Evolutionary conservation across 306 rosid genomes (phyloP), one percentile per base, ranked within the genome.

Genomic region (Lathyrus aphaca): DNA sequence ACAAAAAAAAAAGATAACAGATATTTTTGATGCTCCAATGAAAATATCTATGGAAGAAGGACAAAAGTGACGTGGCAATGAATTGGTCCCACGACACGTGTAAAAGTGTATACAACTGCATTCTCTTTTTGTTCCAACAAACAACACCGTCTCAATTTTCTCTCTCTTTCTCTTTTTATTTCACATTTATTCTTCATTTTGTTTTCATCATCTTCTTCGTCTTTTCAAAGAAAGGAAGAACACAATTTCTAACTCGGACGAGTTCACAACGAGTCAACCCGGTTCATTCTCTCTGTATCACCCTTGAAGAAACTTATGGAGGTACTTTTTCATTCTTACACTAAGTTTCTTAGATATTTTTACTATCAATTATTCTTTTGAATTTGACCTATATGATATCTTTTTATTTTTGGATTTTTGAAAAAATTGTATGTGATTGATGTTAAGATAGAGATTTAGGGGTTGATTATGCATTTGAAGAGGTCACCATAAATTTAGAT

Each of bases 101-200:
- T 82, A 86, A 92, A 90, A 87, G 95, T 58, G 76, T 5, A 55
- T 82, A 89, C 90, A 87, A 77, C 80, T 83, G 89, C 86, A 76
- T 68, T 74, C 32, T 23, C 74, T 66, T 78, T 85, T 66, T 73
- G 17, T 74, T 77, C 66, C 77, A 77, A 56, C 10, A 55, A 72
- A 40, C 27, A 9, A 25, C 82, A 68, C 88, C 73, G 70, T 67
- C 74, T 17, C 62, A 4, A 10, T 5, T 51, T 19, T 51, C 53
- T 37, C 58, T 51, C 32, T 66, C 51, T 51, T 25, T 38, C 16
- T 40, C 42, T 37, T 11, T 64, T 37, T 54, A 23, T 56, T 16
- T 27, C 45, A 4, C 16, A 29, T 63, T 21, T 40, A 25, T 65
- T 57, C 54, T 12, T 32, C 30, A 48, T 9, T 42, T 11, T 27